Conservation (phyloP, 2,329 filamentous ascomycete genomes). For the Ilyonectria mors-panacis region DNA sequence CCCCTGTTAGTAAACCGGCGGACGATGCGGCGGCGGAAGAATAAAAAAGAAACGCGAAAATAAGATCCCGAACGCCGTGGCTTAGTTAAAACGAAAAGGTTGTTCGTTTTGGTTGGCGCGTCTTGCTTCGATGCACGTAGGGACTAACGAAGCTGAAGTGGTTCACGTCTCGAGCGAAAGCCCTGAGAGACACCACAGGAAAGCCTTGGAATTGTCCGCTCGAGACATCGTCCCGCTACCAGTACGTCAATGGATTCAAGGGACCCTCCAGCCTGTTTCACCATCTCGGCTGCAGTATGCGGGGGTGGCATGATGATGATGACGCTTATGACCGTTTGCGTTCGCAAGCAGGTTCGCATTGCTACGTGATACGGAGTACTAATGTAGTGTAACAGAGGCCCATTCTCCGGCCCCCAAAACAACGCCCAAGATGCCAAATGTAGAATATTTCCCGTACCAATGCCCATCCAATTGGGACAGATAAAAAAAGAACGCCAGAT, state of each 20-base stretch:
- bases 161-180: background rate
- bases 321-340: background rate
- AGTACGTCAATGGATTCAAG: background rate
- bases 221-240: background rate
- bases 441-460: background rate
- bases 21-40: background rate
- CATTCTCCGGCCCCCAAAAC: constrained; percentile 2
- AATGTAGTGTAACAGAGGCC: constrained; percentile 4
- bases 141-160: background rate
- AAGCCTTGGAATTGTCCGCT: background rate
- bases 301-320: background rate
- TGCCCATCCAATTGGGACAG: background rate
- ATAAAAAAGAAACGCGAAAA: background rate
- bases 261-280: background rate
- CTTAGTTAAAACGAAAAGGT: background rate
- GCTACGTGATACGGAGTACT: constrained; percentile 7
- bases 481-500: constrained; percentile 16
- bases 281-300: background rate
- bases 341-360: constrained; percentile 14
- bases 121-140: background rate
- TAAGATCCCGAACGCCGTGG: background rate
- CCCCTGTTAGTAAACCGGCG: too few relatives aligned
- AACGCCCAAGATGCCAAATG: constrained; percentile 19
- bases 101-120: background rate
- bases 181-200: background rate